Evolutionary conservation across 352 stramenopile species (phyloP).

Genomic region (Achlya hypogyna): DNA sequence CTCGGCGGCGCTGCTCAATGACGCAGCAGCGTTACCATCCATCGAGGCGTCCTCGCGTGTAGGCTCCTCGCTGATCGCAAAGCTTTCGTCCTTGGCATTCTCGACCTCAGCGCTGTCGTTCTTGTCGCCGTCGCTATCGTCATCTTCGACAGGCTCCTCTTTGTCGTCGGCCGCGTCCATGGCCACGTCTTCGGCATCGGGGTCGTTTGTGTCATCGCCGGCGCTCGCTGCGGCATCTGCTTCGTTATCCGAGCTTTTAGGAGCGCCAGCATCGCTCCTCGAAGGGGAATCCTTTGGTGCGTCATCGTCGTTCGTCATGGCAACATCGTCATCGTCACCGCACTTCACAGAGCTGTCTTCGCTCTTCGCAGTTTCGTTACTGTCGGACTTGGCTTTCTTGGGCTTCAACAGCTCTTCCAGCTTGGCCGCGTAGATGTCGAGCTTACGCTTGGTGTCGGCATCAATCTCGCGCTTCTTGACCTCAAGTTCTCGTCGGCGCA

Average conservation of each 20-base stretch:
- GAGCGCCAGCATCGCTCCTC: no score
- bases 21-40: no score
- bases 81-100: constrained; percentile 5
- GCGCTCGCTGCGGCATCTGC: constrained; percentile 4
- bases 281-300: no score
- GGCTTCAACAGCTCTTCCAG: constrained; percentile 34
- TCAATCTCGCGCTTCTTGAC: constrained; percentile 44
- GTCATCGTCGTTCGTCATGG: not conserved
- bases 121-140: constrained; percentile 11
- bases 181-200: not conserved
- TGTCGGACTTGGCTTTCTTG: not conserved
- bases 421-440: constrained; percentile 38
- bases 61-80: no score
- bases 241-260: no score
- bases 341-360: constrained; percentile 21
- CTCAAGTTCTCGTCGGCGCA: constrained; percentile 32
- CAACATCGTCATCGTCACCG: constrained; percentile 8
- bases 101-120: not conserved
- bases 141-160: constrained; percentile 18
- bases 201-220: constrained; percentile 20
- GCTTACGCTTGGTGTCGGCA: constrained; percentile 34
- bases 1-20: not conserved
- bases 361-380: not conserved
- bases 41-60: no score
- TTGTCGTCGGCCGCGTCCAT: not conserved